Conservation (phyloP, 768 basidiomycete genomes). For the Pulveroboletus sp. region DNA sequence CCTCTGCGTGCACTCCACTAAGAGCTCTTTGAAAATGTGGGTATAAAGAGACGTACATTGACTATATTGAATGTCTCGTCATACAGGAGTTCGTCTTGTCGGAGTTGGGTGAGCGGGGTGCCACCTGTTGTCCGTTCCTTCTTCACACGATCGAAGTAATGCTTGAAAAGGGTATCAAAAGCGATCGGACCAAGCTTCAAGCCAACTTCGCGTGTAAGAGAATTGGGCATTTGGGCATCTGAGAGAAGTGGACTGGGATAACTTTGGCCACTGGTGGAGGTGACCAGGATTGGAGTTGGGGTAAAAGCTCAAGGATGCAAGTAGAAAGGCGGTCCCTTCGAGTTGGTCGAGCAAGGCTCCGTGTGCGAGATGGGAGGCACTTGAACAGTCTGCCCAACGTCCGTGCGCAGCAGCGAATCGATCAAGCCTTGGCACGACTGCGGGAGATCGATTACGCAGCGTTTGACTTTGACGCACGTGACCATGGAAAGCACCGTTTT, state of each 20-base stretch:
- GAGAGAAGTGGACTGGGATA: background rate
- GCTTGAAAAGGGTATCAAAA: slow-evolving; percentile 75
- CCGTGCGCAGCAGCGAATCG: too few relatives aligned
- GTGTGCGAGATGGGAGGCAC: too few relatives aligned
- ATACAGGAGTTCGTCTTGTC: slow-evolving; percentile 74
- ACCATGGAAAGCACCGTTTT: too few relatives aligned
- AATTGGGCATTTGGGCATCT: slow-evolving; percentile 48
- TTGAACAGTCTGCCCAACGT: too few relatives aligned
- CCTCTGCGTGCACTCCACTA: slow-evolving; percentile 37
- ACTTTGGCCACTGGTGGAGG: background rate
- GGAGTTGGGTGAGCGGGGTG: slow-evolving; percentile 44
- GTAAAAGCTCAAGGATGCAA: background rate
- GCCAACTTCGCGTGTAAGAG: slow-evolving; percentile 58
- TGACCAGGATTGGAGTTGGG: background rate
- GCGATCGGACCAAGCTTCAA: slow-evolving; percentile 67
- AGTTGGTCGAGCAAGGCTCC: too few relatives aligned
- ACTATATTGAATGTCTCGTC: slow-evolving; percentile 74
- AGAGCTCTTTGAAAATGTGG: background rate
- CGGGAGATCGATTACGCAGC: too few relatives aligned
- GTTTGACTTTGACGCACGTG: too few relatives aligned
- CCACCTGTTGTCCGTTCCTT: slow-evolving; percentile 35
- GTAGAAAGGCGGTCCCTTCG: background rate
- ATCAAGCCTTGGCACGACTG: too few relatives aligned
- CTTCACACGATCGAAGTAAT: slow-evolving; percentile 70
- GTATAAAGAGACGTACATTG: slow-evolving; percentile 44